These are phyloP conservation scores for Myriosclerotinia scirpicola DNA, from an alignment of 2,329 filamentous ascomycete genomes.

Conservation along the genomic window DNA sequence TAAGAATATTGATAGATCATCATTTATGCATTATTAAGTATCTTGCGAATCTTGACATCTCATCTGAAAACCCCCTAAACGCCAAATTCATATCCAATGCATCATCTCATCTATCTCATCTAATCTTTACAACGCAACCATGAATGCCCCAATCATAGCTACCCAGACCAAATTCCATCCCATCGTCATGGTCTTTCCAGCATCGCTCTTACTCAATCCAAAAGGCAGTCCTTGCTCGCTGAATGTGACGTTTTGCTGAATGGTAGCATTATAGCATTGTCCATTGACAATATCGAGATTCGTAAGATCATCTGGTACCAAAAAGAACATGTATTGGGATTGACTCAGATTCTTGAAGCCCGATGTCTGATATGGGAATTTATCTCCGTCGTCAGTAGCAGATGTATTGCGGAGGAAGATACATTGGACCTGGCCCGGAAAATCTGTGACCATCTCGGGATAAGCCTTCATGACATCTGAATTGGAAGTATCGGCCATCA, in stretches of 20 bases:
- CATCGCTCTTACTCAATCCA: constrained; percentile 36
- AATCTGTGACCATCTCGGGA: constrained; percentile 61
- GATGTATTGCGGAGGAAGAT: constrained; percentile 75
- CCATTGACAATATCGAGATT: constrained; percentile 66
- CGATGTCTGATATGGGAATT: constrained; percentile 73
- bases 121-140: neutral
- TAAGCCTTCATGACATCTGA: constrained; percentile 71
- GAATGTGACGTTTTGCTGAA: constrained; percentile 72
- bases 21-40: constrained; percentile 2
- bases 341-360: constrained; percentile 68
- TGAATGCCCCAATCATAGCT: neutral
- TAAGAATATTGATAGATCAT: neutral
- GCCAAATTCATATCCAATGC: constrained; percentile 10
- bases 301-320: constrained; percentile 65
- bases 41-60: constrained; percentile 5
- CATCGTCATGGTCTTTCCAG: neutral
- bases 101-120: constrained; percentile 9
- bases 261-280: constrained; percentile 63
- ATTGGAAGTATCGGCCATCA: constrained; percentile 76
- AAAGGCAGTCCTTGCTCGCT: constrained; percentile 60
- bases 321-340: constrained; percentile 77
- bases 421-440: constrained; percentile 71
- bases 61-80: neutral
- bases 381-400: constrained; percentile 63
- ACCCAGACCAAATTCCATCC: neutral